Base-by-base conservation (phyloP, 2,329 filamentous ascomycete genomes). In the Penicillium sp. region DNA sequence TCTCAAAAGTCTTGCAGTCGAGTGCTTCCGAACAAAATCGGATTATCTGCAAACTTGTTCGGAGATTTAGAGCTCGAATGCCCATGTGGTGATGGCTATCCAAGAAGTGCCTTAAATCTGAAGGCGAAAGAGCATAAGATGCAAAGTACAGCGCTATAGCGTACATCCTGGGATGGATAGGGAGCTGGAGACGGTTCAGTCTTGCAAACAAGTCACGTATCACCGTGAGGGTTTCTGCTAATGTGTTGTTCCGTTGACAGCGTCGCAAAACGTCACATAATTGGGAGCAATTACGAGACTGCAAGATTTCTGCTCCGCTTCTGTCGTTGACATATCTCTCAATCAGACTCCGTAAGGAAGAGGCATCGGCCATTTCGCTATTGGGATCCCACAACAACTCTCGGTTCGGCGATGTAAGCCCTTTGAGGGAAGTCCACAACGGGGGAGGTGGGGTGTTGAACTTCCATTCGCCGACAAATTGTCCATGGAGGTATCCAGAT, bases 61-160 rank as follows among this genome's bases (percentile, higher is more conserved):
- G 10, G 18, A 22, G 37, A 57, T 55, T 43, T 22, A 45, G 34
- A 11, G 37, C 43, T 46, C 39, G 45, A 48, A 43, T 38, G 16
- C 37, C 48, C 18, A 26, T 16, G 11, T 39, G 31, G n/a, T 44
- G 50, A 45, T 66, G 69, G 14, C 50, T 52, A 14, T 57, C 22
- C 35, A 74, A 32, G 52, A 72, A 69, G 18, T 63, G 56, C 24
- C 62, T 56, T 6, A 76, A 56, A 37, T 70, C 67, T 6, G 64
- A 48, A n/a, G 61, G 43, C 8, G 67, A 71, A 35, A 72, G 65
- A 32, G 62, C 59, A n/a, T 67, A 59, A 18, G 62, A 66, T 16
- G 74, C 69, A 59, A 71, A 71, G 22, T 57, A 58, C 51, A 76
- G 69, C 0, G 69, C 71, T 34, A 70, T 40, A 37, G 61, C 35